A percentile compares a stretch with the other conserved stretches of the same genome.
Evolutionary conservation across 352 stramenopile genomes (phyloP).

Genomic region (Phytophthora hybrid): DNA sequence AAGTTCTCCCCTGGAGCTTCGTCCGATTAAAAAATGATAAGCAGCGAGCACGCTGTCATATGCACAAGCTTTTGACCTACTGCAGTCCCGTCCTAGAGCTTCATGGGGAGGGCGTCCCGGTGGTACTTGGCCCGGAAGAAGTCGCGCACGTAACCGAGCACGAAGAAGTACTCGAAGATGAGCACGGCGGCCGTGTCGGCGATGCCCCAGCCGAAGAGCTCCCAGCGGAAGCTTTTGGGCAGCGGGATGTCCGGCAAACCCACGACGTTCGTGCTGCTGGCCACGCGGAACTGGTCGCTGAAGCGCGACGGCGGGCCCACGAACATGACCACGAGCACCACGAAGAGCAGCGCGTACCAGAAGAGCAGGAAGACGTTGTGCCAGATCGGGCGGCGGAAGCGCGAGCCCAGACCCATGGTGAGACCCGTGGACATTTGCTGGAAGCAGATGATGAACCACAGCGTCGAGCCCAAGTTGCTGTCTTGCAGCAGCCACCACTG

Average conservation of each 20-base stretch:
- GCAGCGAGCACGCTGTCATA: slow-evolving; percentile 11
- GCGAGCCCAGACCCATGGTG: slow-evolving; percentile 66
- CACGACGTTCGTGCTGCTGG: slow-evolving; percentile 80
- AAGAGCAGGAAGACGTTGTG: slow-evolving; percentile 72
- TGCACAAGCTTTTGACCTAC: slow-evolving; percentile 9
- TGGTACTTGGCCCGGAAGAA: slow-evolving; percentile 74
- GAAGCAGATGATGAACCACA: slow-evolving; percentile 74
- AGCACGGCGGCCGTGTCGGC: slow-evolving; percentile 63
- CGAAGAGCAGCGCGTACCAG: slow-evolving; percentile 66
- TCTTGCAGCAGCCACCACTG: slow-evolving; percentile 82
- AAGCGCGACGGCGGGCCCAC: slow-evolving; percentile 64
- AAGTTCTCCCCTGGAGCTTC: neutral
- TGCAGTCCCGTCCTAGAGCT: slow-evolving; percentile 46
- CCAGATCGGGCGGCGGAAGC: slow-evolving; percentile 72
- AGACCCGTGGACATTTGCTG: slow-evolving; percentile 77
- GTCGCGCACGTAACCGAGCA: slow-evolving; percentile 72
- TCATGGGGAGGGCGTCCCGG: slow-evolving; percentile 67
- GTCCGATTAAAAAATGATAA: slow-evolving; percentile 25
- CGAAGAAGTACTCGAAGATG: slow-evolving; percentile 71
- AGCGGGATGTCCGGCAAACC: slow-evolving; percentile 75
- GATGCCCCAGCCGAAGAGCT: slow-evolving; percentile 67
- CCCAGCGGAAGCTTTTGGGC: slow-evolving; percentile 64
- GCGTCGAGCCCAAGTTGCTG: slow-evolving; percentile 64
- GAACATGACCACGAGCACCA: slow-evolving; percentile 65
- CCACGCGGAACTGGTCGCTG: slow-evolving; percentile 75